These are phyloP conservation scores for Microdochium bolleyi DNA, from an alignment of 2,329 filamentous ascomycete species.

Conservation along the genomic window DNA sequence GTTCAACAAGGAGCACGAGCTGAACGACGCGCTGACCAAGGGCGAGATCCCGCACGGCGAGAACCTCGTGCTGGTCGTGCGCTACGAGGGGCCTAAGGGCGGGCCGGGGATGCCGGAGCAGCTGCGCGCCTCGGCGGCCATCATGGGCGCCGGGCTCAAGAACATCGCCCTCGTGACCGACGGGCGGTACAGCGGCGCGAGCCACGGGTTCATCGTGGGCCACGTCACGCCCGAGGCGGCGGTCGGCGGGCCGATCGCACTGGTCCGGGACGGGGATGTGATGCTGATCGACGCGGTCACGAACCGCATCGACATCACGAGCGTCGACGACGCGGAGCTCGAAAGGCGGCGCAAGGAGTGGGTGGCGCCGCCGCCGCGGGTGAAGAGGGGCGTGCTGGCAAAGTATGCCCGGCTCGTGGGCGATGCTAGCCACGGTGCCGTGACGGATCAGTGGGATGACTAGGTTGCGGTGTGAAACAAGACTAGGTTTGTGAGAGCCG, in stretches of 20 bases:
- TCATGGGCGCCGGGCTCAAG: slow-evolving; percentile 84
- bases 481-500: neutral
- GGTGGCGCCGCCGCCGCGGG: slow-evolving; percentile 62
- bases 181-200: slow-evolving; percentile 80
- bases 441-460: slow-evolving; percentile 62
- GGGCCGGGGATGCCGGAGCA: slow-evolving; percentile 97
- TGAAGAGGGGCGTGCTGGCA: slow-evolving; percentile 76
- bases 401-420: slow-evolving; percentile 87
- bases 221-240: slow-evolving; percentile 89
- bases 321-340: slow-evolving; percentile 65
- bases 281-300: slow-evolving; percentile 80
- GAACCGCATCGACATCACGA: slow-evolving; percentile 61
- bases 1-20: slow-evolving; percentile 77
- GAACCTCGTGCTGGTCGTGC: slow-evolving; percentile 82
- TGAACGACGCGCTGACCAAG: slow-evolving; percentile 63
- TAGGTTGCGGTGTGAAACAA: slow-evolving; percentile 4
- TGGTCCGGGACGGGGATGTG: slow-evolving; percentile 72
- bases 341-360: slow-evolving; percentile 54
- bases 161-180: slow-evolving; percentile 92
- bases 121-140: slow-evolving; percentile 76
- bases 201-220: slow-evolving; percentile 66
- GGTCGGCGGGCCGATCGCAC: slow-evolving; percentile 77
- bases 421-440: slow-evolving; percentile 84
- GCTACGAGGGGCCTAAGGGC: slow-evolving; percentile 89
- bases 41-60: slow-evolving; percentile 63